phyloP scores from a whole-genome alignment of 352 stramenopile species.

The Peronospora belbahrii region DNA sequence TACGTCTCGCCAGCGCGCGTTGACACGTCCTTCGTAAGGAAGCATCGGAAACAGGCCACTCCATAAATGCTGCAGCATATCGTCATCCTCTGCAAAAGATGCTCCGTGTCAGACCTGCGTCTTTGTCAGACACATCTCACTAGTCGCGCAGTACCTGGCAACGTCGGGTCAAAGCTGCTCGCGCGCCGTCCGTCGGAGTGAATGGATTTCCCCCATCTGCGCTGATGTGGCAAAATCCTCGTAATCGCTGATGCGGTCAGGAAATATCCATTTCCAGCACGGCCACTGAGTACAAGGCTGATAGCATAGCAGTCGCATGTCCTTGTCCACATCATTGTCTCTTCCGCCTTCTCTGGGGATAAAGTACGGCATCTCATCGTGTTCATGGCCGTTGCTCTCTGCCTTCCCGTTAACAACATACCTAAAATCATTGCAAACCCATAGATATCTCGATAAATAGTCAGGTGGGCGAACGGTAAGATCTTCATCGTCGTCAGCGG shows the following conservation, averaged over 20 bases:
- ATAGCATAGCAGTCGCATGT: constrained; percentile 13
- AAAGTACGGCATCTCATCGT: constrained; percentile 10
- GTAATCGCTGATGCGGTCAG: constrained; percentile 46
- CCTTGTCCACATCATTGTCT: constrained; percentile 16
- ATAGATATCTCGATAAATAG: constrained; percentile 21
- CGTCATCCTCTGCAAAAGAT: constrained; percentile 35
- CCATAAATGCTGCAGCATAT: constrained; percentile 63
- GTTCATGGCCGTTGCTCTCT: constrained; percentile 12
- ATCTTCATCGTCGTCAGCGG: constrained; percentile 17
- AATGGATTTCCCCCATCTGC: constrained; percentile 56
- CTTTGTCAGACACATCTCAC: not conserved
- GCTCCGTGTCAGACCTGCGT: not conserved
- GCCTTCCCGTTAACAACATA: constrained; percentile 3
- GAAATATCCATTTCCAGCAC: constrained; percentile 63
- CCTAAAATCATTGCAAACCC: constrained; percentile 6
- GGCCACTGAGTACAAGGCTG: constrained; percentile 32
- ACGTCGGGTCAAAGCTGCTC: constrained; percentile 46
- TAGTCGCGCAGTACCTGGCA: constrained; percentile 21
- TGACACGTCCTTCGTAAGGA: constrained; percentile 58
- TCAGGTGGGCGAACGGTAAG: constrained; percentile 9
- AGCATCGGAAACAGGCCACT: constrained; percentile 53
- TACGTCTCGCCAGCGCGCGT: constrained; percentile 51
- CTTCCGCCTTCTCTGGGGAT: constrained; percentile 14
- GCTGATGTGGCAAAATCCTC: constrained; percentile 57
- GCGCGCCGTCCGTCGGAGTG: constrained; percentile 44